Evolutionary conservation across 2,329 filamentous ascomycete species (phyloP), one percentile per base, ranked within the genome.

Genomic region (Fusarium odoratissimum): DNA sequence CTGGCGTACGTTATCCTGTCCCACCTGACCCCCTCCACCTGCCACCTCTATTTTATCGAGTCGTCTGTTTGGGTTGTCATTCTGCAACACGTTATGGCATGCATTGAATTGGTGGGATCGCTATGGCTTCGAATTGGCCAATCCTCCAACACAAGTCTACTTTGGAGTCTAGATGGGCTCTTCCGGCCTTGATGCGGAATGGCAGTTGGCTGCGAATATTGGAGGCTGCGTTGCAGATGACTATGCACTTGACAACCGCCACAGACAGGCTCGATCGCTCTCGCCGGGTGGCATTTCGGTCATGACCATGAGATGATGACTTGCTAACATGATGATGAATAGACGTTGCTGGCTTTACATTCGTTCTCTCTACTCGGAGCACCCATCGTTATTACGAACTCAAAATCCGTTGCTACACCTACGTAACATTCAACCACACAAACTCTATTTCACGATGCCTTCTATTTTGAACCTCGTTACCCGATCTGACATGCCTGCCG

Each of bases 401-500:
- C 64, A 61, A 65, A 66, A 72, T 33, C 44, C 25, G 68, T 60
- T 66, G 60, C 64, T 60, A 58, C 66, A 71, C 59, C 49, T 52
- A 58, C 59, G 46, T 66, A 44, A 58, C 62, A 58, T 52, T 40
- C 46, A 57, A 64, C 67, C 56, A 41, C 56, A 41, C 48, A 56
- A 72, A 72, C 59, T 69, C 17, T 74, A 67, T 71, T 71, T 60
- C 69, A 76, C 58, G 48, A 77, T 77, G 75, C 71, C 75, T 76
- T 69, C 75, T 40, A 67, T 77, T 60, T 67, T 75, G 55, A 76
- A 74, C 60, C 66, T 77, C 45, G 37, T 76, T 55, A 64, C 60
- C 56, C 76, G 76, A 63, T 63, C 62, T 54, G 61, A 75, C 46
- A 42, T 67, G 56, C 68, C 75, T 75, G 83, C 83, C 67, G 77